Conservation (phyloP, 2,329 filamentous ascomycete species). For the Talaromyces amestolkiae region DNA sequence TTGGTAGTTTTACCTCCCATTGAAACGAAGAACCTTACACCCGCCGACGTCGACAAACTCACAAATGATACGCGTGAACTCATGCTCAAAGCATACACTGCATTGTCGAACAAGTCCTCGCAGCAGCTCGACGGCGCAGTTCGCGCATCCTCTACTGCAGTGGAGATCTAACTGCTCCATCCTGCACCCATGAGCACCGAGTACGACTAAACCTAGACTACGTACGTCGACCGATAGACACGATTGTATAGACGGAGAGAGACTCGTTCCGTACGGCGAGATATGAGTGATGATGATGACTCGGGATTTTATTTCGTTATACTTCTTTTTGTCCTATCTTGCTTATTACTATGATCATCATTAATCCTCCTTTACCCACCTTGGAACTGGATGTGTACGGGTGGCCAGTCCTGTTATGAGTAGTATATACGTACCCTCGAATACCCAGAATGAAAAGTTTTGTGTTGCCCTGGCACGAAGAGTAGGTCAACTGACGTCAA, state of each 20-base stretch:
- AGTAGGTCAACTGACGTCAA: constrained; percentile 4
- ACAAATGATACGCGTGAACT: constrained; percentile 65
- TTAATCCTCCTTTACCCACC: neutral
- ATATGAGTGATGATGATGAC: neutral
- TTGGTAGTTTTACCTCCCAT: constrained; percentile 73
- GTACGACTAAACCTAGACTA: neutral
- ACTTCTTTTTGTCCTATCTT: neutral
- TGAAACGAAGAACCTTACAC: constrained; percentile 67
- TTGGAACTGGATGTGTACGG: neutral
- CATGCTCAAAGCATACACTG: constrained; percentile 65
- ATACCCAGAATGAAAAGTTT: constrained; percentile 7
- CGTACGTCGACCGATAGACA: neutral
- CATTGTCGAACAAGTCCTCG: constrained; percentile 37
- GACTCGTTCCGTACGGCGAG: neutral
- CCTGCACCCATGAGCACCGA: neutral
- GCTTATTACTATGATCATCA: neutral
- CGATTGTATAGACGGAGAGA: neutral
- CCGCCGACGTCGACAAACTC: constrained; percentile 75
- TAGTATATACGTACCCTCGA: constrained; percentile 4
- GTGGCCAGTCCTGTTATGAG: neutral
- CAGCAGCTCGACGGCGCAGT: constrained; percentile 23
- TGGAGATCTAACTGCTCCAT: constrained; percentile 32
- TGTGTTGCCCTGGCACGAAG: neutral
- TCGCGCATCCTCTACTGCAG: constrained; percentile 32
- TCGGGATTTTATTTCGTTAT: neutral